phyloP scores from a whole-genome alignment of 1,139 yeast genomes.

The Yamadazyma diospyri region DNA sequence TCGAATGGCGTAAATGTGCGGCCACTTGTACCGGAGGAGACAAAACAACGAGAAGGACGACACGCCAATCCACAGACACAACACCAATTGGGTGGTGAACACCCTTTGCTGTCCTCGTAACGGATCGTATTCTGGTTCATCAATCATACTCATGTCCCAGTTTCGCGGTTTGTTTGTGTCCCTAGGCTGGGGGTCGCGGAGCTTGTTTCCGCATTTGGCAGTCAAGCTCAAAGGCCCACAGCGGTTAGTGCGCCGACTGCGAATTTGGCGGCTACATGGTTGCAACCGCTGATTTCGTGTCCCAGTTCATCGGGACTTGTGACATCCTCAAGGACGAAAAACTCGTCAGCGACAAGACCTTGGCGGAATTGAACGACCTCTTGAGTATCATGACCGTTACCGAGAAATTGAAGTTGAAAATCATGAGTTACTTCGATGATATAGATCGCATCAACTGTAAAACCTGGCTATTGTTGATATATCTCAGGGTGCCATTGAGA shows the following conservation, averaged over 20 bases:
- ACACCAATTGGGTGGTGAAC: conserved; percentile 39
- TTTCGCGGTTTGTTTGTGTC: background rate
- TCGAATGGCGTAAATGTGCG: conserved; percentile 50
- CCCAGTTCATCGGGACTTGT: background rate
- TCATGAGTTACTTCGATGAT: conserved; percentile 4
- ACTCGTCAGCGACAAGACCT: conserved; percentile 4
- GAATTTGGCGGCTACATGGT: too few species aligned
- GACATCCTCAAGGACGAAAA: conserved; percentile 1
- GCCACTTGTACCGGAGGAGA: conserved; percentile 44
- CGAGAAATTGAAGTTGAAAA: background rate
- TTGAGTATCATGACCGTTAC: background rate
- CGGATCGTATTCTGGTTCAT: conserved; percentile 20
- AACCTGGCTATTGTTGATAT: conserved; percentile 11
- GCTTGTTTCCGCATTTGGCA: conserved; percentile 4
- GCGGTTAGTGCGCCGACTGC: too few species aligned
- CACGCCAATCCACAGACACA: conserved; percentile 37
- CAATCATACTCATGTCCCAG: conserved; percentile 8
- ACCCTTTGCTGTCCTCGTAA: conserved; percentile 44
- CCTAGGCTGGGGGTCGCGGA: background rate
- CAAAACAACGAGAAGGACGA: conserved; percentile 38
- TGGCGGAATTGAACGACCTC: background rate
- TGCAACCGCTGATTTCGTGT: too few species aligned
- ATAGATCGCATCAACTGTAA: conserved; percentile 6
- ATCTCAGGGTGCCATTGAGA: conserved; percentile 5
- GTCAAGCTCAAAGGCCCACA: conserved; percentile 4